Conservation (phyloP, 306 rosid genomes). For the Ammopiptanthus mongolicus region DNA sequence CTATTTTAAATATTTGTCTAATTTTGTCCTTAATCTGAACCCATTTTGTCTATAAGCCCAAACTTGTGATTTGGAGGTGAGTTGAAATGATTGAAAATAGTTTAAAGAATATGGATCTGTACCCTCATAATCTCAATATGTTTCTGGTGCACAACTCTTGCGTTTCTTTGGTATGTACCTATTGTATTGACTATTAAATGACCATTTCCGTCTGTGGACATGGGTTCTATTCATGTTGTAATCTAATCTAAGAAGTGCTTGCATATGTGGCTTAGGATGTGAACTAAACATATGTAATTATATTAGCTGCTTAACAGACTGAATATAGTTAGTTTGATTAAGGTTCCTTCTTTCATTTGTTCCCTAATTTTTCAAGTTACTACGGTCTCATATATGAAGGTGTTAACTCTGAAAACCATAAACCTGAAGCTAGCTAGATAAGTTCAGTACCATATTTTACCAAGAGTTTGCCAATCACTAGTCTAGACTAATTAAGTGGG, state of each 20-base stretch:
- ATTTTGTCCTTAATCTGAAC: too few species aligned
- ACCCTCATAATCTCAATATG: conserved; percentile 38
- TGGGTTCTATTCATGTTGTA: conserved; percentile 34
- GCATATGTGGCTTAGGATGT: conserved; percentile 25
- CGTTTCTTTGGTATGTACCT: conserved; percentile 26
- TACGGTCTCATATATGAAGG: neutral
- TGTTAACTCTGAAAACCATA: neutral
- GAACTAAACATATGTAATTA: conserved; percentile 34
- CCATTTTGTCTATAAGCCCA: too few species aligned
- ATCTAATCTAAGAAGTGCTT: conserved; percentile 38
- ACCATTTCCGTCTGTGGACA: conserved; percentile 27
- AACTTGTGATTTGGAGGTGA: too few species aligned
- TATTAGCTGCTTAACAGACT: conserved; percentile 37
- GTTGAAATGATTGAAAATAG: too few species aligned
- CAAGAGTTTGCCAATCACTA: too few species aligned
- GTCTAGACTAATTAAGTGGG: too few species aligned
- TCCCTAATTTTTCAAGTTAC: neutral
- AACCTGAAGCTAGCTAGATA: neutral
- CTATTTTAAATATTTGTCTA: too few species aligned
- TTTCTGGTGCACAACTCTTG: conserved; percentile 29
- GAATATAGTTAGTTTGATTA: conserved; percentile 20
- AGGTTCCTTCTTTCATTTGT: conserved; percentile 11
- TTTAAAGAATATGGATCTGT: too few species aligned
- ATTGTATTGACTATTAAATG: conserved; percentile 27
- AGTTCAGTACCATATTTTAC: too few species aligned